Evolutionary conservation across 805 yeast species (phyloP), one percentile per base, ranked within the genome.

Genomic region (Starmerella geochares): DNA sequence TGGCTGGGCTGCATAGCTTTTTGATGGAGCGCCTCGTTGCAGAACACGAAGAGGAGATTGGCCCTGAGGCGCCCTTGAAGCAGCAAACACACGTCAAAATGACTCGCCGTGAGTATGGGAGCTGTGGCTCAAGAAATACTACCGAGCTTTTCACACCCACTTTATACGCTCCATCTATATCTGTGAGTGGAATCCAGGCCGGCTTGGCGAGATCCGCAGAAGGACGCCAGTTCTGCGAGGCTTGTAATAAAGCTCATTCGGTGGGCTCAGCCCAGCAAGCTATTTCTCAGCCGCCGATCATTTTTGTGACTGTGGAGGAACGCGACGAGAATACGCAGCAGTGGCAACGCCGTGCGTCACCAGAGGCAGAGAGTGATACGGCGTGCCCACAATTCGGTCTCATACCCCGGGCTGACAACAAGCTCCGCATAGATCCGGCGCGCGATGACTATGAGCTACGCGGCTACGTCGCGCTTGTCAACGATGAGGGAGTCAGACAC

Each of bases 221-320:
- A 4, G 47, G 47, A n/a, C 37, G 47, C 42, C 37, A 78, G 21
- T 67, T 70, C 58, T 80, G 83, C 60, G 76, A 74, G 21, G 68
- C 67, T 29, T 78, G 83, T 57, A 67, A 70, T 7, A 66, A 67
- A 37, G 70, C 66, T 49, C 88, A 78, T 52, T 63, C 71, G 3
- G 68, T 82, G 31, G 82, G 81, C 54, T 73, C 45, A 4, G 33
- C 35, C 10, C 77, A 3, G 69, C 71, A 24, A 71, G 74, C 47
- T 66, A 71, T 1, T 73, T 81, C 0, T 67, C 70, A n/a, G 25
- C 87, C 95, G 0, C 79, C 82, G 1, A 70, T 85, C 10, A 62
- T 86, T 1, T 53, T 58, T 40, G 53, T 54, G 3, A 43, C 48
- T 2, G 11, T 50, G 1, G 49, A 53, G 28, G 48, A 21, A n/a